Evolutionary conservation across 352 stramenopile species (phyloP).

Genomic region (Globisporangium middletonii): DNA sequence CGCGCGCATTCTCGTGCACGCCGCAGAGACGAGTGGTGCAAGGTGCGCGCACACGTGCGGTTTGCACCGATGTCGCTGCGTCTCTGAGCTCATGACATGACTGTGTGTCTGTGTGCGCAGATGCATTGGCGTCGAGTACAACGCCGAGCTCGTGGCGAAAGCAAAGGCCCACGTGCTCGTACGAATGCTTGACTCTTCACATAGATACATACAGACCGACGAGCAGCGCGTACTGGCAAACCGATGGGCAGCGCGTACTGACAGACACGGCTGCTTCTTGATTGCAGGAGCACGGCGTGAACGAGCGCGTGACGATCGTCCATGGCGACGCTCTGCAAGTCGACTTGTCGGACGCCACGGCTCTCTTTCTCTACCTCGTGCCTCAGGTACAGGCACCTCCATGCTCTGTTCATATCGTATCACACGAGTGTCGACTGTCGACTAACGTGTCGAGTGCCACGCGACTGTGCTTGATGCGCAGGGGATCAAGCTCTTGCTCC

Average conservation of each 20-base stretch:
- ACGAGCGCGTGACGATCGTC: conserved; percentile 43
- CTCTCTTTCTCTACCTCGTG: conserved; percentile 80
- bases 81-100: not conserved
- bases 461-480: conserved; percentile 9
- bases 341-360: conserved; percentile 55
- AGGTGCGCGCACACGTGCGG: conserved; percentile 16
- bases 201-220: not conserved
- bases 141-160: conserved; percentile 46
- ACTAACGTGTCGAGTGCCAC: too few relatives aligned
- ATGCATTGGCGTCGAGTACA: conserved; percentile 76
- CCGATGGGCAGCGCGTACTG: not conserved
- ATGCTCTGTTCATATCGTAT: not conserved
- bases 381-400: conserved; percentile 33
- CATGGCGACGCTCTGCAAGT: conserved; percentile 55
- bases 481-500: conserved; percentile 66
- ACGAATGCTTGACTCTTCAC: not conserved
- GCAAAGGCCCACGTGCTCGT: conserved; percentile 41
- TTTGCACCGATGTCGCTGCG: not conserved
- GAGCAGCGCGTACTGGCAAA: not conserved
- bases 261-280: not conserved
- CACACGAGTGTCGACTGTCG: not conserved
- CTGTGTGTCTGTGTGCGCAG: conserved; percentile 14
- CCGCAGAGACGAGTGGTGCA: conserved; percentile 34
- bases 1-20: conserved; percentile 61
- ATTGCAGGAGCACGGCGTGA: conserved; percentile 32